Evolutionary conservation across 768 basidiomycete genomes (phyloP).

Genomic region (Tubosaeta sp.): DNA sequence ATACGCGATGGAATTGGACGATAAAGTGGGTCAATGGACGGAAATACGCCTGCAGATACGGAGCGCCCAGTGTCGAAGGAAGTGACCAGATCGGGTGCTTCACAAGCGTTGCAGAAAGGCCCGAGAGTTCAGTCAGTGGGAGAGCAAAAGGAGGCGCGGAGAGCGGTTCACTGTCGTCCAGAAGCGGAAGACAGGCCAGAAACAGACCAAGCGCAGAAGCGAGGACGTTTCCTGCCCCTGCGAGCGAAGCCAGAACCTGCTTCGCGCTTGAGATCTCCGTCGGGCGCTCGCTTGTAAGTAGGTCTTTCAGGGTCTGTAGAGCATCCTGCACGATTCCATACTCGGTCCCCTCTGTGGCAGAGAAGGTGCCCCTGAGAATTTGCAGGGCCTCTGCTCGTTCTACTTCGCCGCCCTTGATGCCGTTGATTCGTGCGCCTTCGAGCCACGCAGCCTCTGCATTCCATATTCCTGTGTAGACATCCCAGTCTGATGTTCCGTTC

Average conservation of each 20-base stretch:
- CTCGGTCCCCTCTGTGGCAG: conserved; percentile 27
- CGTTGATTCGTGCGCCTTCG: conserved; percentile 74
- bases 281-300: conserved; percentile 13
- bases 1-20: conserved; percentile 52
- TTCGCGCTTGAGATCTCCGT: conserved; percentile 1
- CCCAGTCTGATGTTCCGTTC: conserved; percentile 20
- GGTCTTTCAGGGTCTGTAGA: conserved; percentile 31
- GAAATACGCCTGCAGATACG: conserved; percentile 12
- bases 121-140: conserved; percentile 55
- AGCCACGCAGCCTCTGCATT: conserved; percentile 57
- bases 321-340: conserved; percentile 34
- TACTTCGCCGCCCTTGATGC: conserved; percentile 55
- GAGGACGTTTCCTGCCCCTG: conserved; percentile 35
- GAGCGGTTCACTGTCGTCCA: conserved; percentile 33
- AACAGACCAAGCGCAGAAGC: conserved; percentile 56
- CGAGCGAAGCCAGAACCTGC: conserved; percentile 27
- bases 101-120: conserved; percentile 46
- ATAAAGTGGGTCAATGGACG: conserved; percentile 57
- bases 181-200: conserved; percentile 54
- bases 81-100: conserved; percentile 50
- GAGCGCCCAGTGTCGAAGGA: conserved; percentile 1
- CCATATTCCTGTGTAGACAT: conserved; percentile 36
- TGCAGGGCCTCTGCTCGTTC: conserved; percentile 47
- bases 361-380: conserved; percentile 38
- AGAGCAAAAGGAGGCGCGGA: conserved; percentile 55